A percentile compares a stretch with the other conserved stretches of the same genome.
These are phyloP conservation scores for Macrolepiota fuliginosa DNA, from an alignment of 768 basidiomycete genomes.

Conservation along the genomic window DNA sequence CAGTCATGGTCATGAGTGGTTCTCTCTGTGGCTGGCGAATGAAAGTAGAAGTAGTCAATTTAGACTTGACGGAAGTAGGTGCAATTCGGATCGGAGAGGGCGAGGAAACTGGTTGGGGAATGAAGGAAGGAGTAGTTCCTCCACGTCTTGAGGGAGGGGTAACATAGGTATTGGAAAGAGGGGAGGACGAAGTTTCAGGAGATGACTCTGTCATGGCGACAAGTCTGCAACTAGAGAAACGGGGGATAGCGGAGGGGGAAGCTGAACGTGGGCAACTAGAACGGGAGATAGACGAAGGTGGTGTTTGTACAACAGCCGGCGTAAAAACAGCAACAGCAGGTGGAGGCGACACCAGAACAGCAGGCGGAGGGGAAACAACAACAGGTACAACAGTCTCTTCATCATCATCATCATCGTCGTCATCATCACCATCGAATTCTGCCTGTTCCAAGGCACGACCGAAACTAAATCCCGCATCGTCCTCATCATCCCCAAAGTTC, in stretches of 20 bases:
- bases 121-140: slow-evolving; percentile 48
- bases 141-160: slow-evolving; percentile 57
- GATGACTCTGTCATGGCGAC: slow-evolving; percentile 24
- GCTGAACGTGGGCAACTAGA: slow-evolving; percentile 20
- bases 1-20: slow-evolving; percentile 28
- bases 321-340: slow-evolving; percentile 11
- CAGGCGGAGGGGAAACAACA: slow-evolving; percentile 12
- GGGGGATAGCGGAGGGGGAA: slow-evolving; percentile 54
- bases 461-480: slow-evolving; percentile 34
- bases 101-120: slow-evolving; percentile 55
- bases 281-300: slow-evolving; percentile 32
- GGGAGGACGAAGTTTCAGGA: slow-evolving; percentile 10
- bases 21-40: slow-evolving; percentile 44
- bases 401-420: slow-evolving; percentile 15
- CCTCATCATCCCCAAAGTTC: slow-evolving; percentile 30
- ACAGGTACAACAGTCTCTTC: slow-evolving; percentile 18
- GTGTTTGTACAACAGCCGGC: slow-evolving; percentile 21
- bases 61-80: slow-evolving; percentile 27
- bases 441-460: slow-evolving; percentile 19
- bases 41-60: slow-evolving; percentile 35
- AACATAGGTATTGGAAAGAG: slow-evolving; percentile 31
- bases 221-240: slow-evolving; percentile 32
- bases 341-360: slow-evolving; percentile 2
- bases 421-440: slow-evolving; percentile 13
- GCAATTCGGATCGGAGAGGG: slow-evolving; percentile 37